Conservation (phyloP, 148 eudicot genomes). For the Rhododendron kiyosumense region DNA sequence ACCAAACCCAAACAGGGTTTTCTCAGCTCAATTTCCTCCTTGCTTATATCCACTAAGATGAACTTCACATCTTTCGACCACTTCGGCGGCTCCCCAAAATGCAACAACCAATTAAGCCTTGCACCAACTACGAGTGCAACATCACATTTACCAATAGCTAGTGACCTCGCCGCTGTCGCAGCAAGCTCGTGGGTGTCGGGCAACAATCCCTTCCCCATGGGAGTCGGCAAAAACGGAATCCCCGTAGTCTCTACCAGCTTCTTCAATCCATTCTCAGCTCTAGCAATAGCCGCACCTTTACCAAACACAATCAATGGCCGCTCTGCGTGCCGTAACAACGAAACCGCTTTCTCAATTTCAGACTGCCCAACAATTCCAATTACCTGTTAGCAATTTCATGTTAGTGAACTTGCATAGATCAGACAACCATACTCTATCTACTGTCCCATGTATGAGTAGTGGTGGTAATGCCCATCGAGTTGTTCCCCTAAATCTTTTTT, state of each 20-base stretch:
- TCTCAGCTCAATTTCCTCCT: constrained; percentile 75
- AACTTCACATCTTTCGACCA: constrained; percentile 89
- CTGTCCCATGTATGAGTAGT: not conserved
- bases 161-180: constrained; percentile 82
- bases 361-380: not conserved
- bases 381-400: not conserved
- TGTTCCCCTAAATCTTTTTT: not conserved
- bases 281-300: constrained; percentile 79
- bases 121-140: constrained; percentile 90
- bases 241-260: constrained; percentile 71
- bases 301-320: constrained; percentile 86
- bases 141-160: constrained; percentile 90
- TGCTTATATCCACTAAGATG: constrained; percentile 61
- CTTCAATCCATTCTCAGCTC: constrained; percentile 46
- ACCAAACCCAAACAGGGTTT: constrained; percentile 69
- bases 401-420: not conserved
- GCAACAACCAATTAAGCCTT: constrained; percentile 89
- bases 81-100: constrained; percentile 92
- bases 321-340: constrained; percentile 51
- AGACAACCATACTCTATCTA: not conserved
- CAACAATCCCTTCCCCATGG: constrained; percentile 96
- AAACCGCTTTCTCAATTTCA: constrained; percentile 51
- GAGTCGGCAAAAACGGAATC: constrained; percentile 91
- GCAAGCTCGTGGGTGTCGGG: constrained; percentile 81
- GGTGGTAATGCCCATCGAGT: not conserved